Evolutionary conservation across 2,329 filamentous ascomycete species (phyloP), one percentile per base, ranked within the genome.

Genomic region (Phyllosticta citriasiana): DNA sequence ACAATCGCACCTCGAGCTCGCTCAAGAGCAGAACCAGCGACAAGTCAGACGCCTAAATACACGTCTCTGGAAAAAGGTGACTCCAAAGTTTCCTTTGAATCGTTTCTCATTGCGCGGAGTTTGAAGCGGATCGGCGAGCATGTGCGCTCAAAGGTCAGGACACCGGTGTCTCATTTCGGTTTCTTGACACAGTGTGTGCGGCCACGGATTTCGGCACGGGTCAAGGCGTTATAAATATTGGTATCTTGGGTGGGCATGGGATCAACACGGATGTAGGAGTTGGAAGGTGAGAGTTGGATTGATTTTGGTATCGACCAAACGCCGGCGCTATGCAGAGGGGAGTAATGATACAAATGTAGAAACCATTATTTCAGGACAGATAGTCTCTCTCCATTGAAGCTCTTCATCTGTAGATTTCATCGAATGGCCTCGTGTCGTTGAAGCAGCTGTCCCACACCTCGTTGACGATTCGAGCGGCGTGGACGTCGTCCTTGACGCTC

Each of bases 401-500:
- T 24, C 14, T 19, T 62, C 26, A 93, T 73, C 90, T 86, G 74
- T 96, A 99, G 59, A 99, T 91, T 73, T 97, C 93, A 73, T 97
- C 91, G 75, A 99, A 99, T 2, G 94, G 94, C 70, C 94, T 81
- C 3, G 93, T 97, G 75, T 99, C 94, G 57, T 84, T 79, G 73
- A 96, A 99, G 74, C 94, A 99, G 68, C 91, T 97, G 67, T 96
- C 92, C 91, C 93, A 99, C n/a, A 99, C 94, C 75, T 96, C 88
- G 75, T 97, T 94, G 62, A 99, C 91, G 26, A 95, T 86, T 76
- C 88, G 90, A 57, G 85, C 83, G 3, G 94, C 94, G 67, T 97
- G 89, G 14, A 86, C 85, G 68, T 96, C 87, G 74, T 96, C 89
- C 73, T 89, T 89, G 71, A 92, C 94, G 55, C 82, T 81, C 16